Evolutionary conservation across 257 asterid genomes (phyloP), one percentile per base, ranked within the genome.

Genomic region (Marsdenia floribunda): DNA sequence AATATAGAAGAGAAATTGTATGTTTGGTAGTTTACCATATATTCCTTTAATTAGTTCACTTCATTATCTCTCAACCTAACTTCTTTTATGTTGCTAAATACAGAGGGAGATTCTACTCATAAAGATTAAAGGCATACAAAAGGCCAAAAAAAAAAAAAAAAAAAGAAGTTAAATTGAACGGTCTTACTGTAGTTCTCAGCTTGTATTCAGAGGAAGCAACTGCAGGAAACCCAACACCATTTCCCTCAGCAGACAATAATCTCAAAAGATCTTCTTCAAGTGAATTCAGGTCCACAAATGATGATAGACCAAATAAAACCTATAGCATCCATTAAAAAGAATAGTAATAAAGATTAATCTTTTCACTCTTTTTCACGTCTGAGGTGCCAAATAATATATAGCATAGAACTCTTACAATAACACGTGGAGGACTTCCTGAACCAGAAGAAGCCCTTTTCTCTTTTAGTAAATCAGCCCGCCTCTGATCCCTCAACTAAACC

Each of bases 291-390:
- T 92, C 82, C 47, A 85, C 96, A 46, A 81, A 64, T 50, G 85
- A 84, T 6, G 97, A 81, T 64, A 95, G 96, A 65, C 98, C 99
- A 87, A 95, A 92, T 24, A 95, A 91, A 75, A 95, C 96, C 99
- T 95, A 80, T 24, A 79, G 5, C 12, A 60, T 33, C 29, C 46
- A 53, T 35, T 8, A 7, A 55, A 35, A 77, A 11, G 19, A 50
- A 52, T 9, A 44, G 49, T 44, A 54, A 38, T 42, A 53, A 14
- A 26, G 10, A 42, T 52, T 40, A 50, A 10, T 35, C 37, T 21
- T 55, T n/a, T 35, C 57, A 53, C 47, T 33, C 14, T 26, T 47
- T 63, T 55, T 13, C 49, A 35, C 21, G 44, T 53, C 22, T 54
- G 6, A 38, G 59, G 38, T 8, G 49, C 40, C 18, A 33, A 40